A percentile compares a stretch with the other conserved stretches of the same genome.
These are phyloP conservation scores for Blastosporella zonata DNA, from an alignment of 1,284 basidiomycete genomes.

Conservation along the genomic window DNA sequence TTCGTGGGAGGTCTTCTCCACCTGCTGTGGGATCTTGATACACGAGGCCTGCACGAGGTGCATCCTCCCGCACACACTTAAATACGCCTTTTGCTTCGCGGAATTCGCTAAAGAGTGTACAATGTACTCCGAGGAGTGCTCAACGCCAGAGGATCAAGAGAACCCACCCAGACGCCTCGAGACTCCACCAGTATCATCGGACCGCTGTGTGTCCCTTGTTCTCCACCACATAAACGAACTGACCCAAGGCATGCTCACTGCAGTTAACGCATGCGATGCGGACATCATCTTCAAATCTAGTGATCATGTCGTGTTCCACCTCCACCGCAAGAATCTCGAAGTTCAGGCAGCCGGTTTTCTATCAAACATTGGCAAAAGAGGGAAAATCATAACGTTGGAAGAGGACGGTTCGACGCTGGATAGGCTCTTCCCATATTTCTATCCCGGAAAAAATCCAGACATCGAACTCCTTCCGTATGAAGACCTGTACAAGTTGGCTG, in stretches of 20 bases:
- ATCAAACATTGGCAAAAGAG: slow-evolving; percentile 15
- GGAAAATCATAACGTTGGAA: slow-evolving; percentile 8
- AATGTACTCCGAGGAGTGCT: too few species aligned
- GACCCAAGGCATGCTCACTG: neutral
- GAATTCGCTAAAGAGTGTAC: too few species aligned
- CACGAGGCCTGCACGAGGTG: too few species aligned
- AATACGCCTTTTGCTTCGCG: too few species aligned
- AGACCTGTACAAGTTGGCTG: slow-evolving; percentile 7
- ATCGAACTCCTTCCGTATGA: slow-evolving; percentile 1
- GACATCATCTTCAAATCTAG: slow-evolving; percentile 21
- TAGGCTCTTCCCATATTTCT: slow-evolving; percentile 14
- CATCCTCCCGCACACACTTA: too few species aligned
- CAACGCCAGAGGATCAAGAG: too few species aligned
- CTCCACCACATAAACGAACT: neutral
- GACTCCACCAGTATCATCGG: neutral
- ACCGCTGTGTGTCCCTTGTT: neutral
- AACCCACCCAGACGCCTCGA: too few species aligned
- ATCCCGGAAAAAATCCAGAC: slow-evolving; percentile 11
- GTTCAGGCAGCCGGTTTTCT: slow-evolving; percentile 19
- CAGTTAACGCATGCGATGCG: slow-evolving; percentile 12
- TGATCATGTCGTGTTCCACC: slow-evolving; percentile 19
- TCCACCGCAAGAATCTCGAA: slow-evolving; percentile 22
- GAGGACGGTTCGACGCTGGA: slow-evolving; percentile 12
- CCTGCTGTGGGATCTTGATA: too few species aligned
- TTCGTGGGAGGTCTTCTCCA: too few species aligned